These are phyloP conservation scores for Trichoderma polysporum DNA, from an alignment of 2,329 filamentous ascomycete genomes.

Conservation along the genomic window DNA sequence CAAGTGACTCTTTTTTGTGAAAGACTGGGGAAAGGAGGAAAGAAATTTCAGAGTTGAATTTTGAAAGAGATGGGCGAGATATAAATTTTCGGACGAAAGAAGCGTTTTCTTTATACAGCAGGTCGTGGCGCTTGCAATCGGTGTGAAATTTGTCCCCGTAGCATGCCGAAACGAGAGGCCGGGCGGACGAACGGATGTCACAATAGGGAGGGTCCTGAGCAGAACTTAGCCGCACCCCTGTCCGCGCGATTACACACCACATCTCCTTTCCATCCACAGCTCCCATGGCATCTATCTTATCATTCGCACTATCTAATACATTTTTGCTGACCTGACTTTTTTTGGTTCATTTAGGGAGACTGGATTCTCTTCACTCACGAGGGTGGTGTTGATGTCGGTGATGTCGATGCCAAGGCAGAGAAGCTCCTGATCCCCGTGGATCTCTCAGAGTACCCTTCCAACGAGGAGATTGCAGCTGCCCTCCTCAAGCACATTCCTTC, in stretches of 20 bases:
- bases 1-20: background rate
- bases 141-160: constrained; percentile 25
- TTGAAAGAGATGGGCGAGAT: background rate
- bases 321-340: constrained; percentile 26
- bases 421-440: constrained; percentile 98
- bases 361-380: constrained; percentile 99
- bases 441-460: constrained; percentile 90
- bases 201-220: constrained; percentile 31
- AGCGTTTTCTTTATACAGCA: constrained; percentile 22
- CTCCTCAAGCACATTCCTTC: constrained; percentile 91
- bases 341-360: constrained; percentile 67
- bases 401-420: constrained; percentile 98
- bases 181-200: constrained; percentile 42
- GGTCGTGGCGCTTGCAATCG: constrained; percentile 4
- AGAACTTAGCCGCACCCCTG: constrained; percentile 17
- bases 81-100: constrained; percentile 3
- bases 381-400: constrained; percentile 98
- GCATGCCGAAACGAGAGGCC: constrained; percentile 25
- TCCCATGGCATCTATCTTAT: background rate
- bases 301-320: background rate
- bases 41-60: background rate
- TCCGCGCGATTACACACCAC: constrained; percentile 12
- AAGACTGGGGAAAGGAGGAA: background rate
- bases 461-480: constrained; percentile 82
- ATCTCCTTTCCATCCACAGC: background rate